Base-by-base conservation (phyloP, 2,329 filamentous ascomycete genomes). In the Fusarium brachygibbosum region DNA sequence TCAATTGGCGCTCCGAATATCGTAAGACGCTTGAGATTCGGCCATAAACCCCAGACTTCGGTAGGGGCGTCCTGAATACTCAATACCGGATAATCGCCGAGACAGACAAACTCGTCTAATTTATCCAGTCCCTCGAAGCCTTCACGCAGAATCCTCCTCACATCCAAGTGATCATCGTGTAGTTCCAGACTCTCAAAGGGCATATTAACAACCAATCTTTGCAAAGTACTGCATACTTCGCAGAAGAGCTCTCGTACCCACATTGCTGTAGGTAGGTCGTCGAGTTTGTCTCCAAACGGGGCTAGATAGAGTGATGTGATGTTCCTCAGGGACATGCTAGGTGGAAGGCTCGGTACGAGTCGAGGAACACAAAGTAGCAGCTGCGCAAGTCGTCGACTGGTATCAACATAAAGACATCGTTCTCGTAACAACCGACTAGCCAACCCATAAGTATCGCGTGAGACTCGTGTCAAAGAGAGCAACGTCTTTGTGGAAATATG, bases 101-200 rank as follows among this genome's bases (percentile, higher is more conserved):
- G 76, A 69, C 81, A 83, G 41, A 82, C 80, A 57, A 86, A 83
- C 67, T 86, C 83, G 58, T 86, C 81, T 11, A 87, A 75, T 32
- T 68, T 74, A 38, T 78, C 74, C 0, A 86, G 78, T 45, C 78
- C 72, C 66, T 77, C 72, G 58, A 86, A 84, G 0, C 82, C 84
- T n/a, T 82, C 77, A 13, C 80, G 79, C 10, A 86, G 78, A 6
- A 79, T 80, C 29, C 73, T 76, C 38, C 79, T 76, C 44, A 82
- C 76, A 58, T 73, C 73, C 74, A 81, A 71, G 58, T 80, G 78
- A 57, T 85, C 83, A 31, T 83, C 78, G 25, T 79, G 76, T 3
- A 78, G 79, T 25, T 25, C 23, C 23, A 25, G 23, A 25, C 23
- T 25, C 29, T 80, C 76, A 45, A 85, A 80, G 9, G 84, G 83